Conservation (phyloP, 177 flowering plant species). For the Telopea speciosissima region DNA sequence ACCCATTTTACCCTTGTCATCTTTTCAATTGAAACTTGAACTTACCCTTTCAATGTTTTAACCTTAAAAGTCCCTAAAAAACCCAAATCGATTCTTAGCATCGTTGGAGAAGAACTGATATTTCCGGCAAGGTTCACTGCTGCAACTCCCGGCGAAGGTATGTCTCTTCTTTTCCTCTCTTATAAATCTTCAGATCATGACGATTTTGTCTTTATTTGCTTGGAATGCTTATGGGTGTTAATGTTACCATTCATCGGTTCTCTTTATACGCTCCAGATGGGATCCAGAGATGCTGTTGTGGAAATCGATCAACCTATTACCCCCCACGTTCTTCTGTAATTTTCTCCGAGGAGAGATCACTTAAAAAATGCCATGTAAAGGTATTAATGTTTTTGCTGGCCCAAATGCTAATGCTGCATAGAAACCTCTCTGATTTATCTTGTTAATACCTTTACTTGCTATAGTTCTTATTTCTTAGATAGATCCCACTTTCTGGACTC, state of each 20-base stretch:
- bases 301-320: slow-evolving; percentile 16
- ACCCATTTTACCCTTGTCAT: no score
- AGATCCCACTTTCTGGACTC: no score
- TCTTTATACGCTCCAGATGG: slow-evolving; percentile 28
- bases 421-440: slow-evolving; percentile 6
- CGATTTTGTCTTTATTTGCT: neutral
- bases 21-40: no score
- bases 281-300: slow-evolving; percentile 33
- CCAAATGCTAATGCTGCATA: slow-evolving; percentile 12
- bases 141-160: no score
- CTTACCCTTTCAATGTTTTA: no score
- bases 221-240: neutral
- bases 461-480: slow-evolving; percentile 14
- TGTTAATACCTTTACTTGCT: slow-evolving; percentile 7
- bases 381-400: neutral
- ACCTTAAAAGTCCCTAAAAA: no score
- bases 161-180: no score
- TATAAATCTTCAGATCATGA: neutral
- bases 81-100: no score
- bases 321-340: neutral
- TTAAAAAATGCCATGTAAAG: neutral
- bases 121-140: no score
- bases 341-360: neutral
- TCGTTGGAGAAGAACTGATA: no score
- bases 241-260: neutral